Base-by-base conservation (phyloP, 805 yeast genomes). In the Priceomyces fermenticarens region DNA sequence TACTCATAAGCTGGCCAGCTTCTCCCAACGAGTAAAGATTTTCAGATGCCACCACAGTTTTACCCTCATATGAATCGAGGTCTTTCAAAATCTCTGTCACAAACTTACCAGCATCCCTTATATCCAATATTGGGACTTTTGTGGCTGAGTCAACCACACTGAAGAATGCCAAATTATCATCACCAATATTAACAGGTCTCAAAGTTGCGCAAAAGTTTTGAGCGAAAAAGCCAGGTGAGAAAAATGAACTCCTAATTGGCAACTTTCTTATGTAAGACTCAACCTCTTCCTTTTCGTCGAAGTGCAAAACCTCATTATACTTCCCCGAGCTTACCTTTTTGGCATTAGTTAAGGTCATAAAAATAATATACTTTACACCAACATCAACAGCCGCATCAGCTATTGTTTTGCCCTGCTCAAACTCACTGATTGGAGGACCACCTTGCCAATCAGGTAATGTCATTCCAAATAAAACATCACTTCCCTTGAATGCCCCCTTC, bases 381-480 rank as follows among this genome's bases (percentile, higher is more conserved):
- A n/a, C 36, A 10, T 30, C 16, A 10, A 42, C 30, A 4, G 42
- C 30, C 7, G 36, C 40, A 20, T 42, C 40, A 1, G 40, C 45
- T 32, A 42, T 34, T 7, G 11, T 3, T 27, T 34, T 42, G 16
- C 45, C 45, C 12, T 35, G 39, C 16, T 20, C 40, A 12, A 42
- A 14, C 17, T 42, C 45, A 26, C 35, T 32, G 3, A 30, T 41
- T 17, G 31, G 27, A n/a, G 32, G 25, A 3, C 14, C 31, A 32
- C 72, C 32, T 2, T 15, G 13, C n/a, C 9, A 34, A 11, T 10
- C 25, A 7, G 37, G 13, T 3, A 23, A 12, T 10, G 44, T 32
- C 31, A 35, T 38, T 20, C 36, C 36, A 32, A 42, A 38, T 5
- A 42, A 36, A 12, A 40, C 35, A 26, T 42, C 36, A 2, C 39